These are phyloP conservation scores for Xylaria castorea DNA, from an alignment of 495 filamentous ascomycete species.

Conservation along the genomic window DNA sequence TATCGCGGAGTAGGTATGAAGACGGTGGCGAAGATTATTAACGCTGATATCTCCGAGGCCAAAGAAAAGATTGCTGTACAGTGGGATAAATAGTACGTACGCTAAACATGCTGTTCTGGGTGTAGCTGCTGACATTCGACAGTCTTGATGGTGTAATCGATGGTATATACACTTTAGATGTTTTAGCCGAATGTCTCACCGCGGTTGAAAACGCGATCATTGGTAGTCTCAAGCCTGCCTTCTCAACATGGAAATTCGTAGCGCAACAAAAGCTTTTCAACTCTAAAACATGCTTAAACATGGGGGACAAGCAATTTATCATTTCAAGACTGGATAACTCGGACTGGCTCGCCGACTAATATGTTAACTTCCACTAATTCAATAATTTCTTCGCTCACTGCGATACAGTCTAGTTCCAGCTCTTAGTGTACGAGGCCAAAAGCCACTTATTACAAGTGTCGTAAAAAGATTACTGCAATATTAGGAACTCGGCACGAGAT, in stretches of 20 bases:
- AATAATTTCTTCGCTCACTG: background rate
- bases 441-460: background rate
- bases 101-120: background rate
- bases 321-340: background rate
- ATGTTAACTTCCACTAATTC: background rate
- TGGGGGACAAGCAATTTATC: background rate
- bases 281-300: background rate
- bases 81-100: slow-evolving; percentile 3
- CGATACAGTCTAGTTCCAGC: background rate
- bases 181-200: background rate
- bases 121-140: background rate
- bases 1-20: background rate
- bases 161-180: background rate
- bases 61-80: background rate
- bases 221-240: background rate
- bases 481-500: no score
- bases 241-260: background rate
- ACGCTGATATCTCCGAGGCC: background rate
- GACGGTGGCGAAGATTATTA: background rate
- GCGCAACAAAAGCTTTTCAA: background rate
- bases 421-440: background rate
- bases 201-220: background rate
- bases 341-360: background rate
- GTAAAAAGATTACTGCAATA: background rate
- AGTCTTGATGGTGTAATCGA: background rate